Conservation (phyloP, 2,329 filamentous ascomycete genomes). For the Fusarium palustre region DNA sequence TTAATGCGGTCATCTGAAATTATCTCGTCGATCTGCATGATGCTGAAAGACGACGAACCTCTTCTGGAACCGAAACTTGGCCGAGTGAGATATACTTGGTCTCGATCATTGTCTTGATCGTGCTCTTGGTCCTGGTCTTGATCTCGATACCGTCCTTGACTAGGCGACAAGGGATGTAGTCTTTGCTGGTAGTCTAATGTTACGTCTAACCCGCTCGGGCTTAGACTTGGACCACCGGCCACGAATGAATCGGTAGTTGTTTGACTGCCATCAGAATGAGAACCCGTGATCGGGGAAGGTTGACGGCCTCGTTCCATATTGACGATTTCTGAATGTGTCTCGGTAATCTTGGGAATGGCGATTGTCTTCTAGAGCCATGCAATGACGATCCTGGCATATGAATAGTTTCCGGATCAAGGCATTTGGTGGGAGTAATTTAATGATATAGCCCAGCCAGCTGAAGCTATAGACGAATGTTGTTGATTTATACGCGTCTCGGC, state of each 20-base stretch:
- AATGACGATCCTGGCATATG: neutral
- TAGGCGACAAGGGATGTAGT: slow-evolving; percentile 4
- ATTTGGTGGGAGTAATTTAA: neutral
- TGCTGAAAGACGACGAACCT: slow-evolving; percentile 45
- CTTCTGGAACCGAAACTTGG: slow-evolving; percentile 44
- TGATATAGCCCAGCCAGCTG: neutral
- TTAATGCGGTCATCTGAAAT: slow-evolving; percentile 52
- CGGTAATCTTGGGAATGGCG: neutral
- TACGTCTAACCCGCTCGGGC: slow-evolving; percentile 40
- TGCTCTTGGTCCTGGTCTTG: neutral
- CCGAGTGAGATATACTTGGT: slow-evolving; percentile 24
- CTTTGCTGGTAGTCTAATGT: slow-evolving; percentile 5
- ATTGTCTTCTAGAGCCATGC: neutral
- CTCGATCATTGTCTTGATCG: neutral
- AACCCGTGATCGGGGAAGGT: slow-evolving; percentile 15
- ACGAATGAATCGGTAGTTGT: slow-evolving; percentile 10
- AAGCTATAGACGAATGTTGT: neutral
- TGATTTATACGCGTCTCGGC: slow-evolving; percentile 2
- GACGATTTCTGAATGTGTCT: neutral
- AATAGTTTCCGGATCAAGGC: too few relatives aligned
- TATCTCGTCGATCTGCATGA: slow-evolving; percentile 52
- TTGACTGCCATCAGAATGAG: slow-evolving; percentile 14
- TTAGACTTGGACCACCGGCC: slow-evolving; percentile 33
- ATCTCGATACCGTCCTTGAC: neutral
- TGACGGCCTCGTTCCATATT: slow-evolving; percentile 17